Base-by-base conservation (phyloP, 1,139 yeast genomes). In the Debaryomycetaceae sp. region DNA sequence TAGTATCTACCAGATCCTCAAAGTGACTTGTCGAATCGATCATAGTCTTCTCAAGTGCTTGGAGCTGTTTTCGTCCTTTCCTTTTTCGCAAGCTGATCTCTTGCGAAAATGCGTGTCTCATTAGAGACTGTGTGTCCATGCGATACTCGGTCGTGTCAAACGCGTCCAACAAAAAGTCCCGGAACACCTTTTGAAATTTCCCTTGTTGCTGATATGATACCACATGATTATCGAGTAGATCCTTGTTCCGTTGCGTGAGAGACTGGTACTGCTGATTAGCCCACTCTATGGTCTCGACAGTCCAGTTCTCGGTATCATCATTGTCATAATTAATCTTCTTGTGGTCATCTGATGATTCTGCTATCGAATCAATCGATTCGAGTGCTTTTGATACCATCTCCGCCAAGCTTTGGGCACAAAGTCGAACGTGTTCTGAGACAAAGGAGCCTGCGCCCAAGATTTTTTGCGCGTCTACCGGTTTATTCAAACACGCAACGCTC, bases 391-490 rank as follows among this genome's bases (percentile, higher is more conserved):
- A 54, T 13, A 85, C 71, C 26, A 82, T 41, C 13, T 55, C 58
- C 0, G 86, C 77, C 23, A 85, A 42, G 27, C 65, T 72, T 33
- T 63, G 62, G 1, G 82, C 72, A 49, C 68, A 62, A 24, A 63
- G 56, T 38, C 82, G 65, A 22, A 74, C 82, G 46, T 58, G 62
- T 30, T 73, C 78, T 12, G 77, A 66, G 22, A 67, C 61, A 32
- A 55, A 64, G 33, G 58, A 66, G 26, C 68, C 67, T 13, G 61
- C 65, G 20, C 67, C 59, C 24, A 80, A 49, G 3, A 83, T 71
- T n/a, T 73, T 76, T 13, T 62, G 57, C 0, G 70, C 55, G 34
- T 68, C 76, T 0, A 70, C 65, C 1, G 95, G 92, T 26, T 62
- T 57, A 10, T 62, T 43, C 28, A 62, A 44, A 10, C 68, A 58